A percentile compares a stretch with the other conserved stretches of the same genome.
Evolutionary conservation across 179 eudicot species (phyloP).

Genomic region (Silene coronaria): DNA sequence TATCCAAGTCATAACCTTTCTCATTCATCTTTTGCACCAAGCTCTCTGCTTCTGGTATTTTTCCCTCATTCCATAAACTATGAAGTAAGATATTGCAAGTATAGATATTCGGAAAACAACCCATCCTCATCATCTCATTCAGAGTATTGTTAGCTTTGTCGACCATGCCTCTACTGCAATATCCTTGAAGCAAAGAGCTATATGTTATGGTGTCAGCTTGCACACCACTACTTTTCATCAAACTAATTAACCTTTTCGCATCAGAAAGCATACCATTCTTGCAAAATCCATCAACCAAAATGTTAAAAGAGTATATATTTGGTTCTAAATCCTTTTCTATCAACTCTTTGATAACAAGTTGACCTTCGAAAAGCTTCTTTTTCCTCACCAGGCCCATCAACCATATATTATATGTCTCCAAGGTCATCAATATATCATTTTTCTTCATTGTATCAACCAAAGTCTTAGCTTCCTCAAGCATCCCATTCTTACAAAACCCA

Average conservation of each 20-base stretch:
- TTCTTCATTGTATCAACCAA: constrained; percentile 62
- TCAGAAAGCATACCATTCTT: constrained; percentile 66
- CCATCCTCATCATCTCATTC: constrained; percentile 54
- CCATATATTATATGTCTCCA: constrained; percentile 77
- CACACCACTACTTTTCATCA: constrained; percentile 49
- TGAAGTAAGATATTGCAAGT: constrained; percentile 75
- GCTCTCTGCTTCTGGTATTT: constrained; percentile 64
- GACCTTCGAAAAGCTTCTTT: constrained; percentile 67
- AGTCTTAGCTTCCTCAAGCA: constrained; percentile 73
- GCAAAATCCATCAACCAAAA: constrained; percentile 71
- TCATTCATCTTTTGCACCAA: constrained; percentile 73
- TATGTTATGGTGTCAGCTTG: constrained; percentile 66
- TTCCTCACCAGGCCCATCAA: constrained; percentile 66
- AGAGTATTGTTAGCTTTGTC: constrained; percentile 56
- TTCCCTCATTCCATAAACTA: constrained; percentile 79
- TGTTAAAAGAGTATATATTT: constrained; percentile 57
- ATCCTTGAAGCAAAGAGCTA: constrained; percentile 71
- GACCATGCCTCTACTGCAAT: constrained; percentile 58
- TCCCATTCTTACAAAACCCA: constrained; percentile 67
- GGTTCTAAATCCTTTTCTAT: constrained; percentile 42
- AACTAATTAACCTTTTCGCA: constrained; percentile 49
- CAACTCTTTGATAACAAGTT: constrained; percentile 56
- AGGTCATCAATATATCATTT: constrained; percentile 31
- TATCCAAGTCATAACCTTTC: constrained; percentile 67
- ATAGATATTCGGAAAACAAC: constrained; percentile 60